Conservation (phyloP, 331 rosid species). For the Pyracantha coccinea region DNA sequence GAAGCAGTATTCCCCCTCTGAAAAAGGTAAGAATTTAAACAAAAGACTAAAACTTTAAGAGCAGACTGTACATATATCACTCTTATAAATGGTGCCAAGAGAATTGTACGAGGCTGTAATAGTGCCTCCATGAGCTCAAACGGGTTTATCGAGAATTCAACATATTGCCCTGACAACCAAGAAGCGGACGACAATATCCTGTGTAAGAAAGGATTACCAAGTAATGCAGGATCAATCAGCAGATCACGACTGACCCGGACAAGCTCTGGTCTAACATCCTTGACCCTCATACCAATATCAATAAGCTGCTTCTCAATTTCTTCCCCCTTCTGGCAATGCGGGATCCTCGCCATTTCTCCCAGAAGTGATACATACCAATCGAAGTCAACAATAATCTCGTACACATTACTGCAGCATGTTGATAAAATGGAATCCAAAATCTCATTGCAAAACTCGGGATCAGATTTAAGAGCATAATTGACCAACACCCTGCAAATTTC, state of each 20-base stretch:
- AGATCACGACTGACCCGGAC: conserved; percentile 66
- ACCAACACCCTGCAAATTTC: conserved; percentile 69
- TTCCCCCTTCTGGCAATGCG: conserved; percentile 69
- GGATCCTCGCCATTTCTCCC: conserved; percentile 81
- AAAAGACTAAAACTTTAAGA: conserved; percentile 61
- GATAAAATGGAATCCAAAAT: conserved; percentile 63
- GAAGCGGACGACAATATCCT: conserved; percentile 76
- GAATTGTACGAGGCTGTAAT: conserved; percentile 80
- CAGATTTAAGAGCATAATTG: conserved; percentile 72
- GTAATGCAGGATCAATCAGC: conserved; percentile 94
- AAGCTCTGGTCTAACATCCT: conserved; percentile 79
- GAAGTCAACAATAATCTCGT: conserved; percentile 72
- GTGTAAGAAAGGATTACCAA: conserved; percentile 66
- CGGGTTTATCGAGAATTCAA: conserved; percentile 51
- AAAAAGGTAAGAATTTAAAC: conserved; percentile 43
- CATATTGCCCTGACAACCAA: conserved; percentile 83
- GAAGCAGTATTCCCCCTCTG: conserved; percentile 28
- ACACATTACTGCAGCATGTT: conserved; percentile 53
- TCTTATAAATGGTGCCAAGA: conserved; percentile 61
- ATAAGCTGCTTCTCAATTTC: conserved; percentile 85
- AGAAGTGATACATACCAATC: conserved; percentile 87
- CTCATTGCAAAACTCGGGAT: conserved; percentile 70
- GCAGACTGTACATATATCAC: conserved; percentile 80
- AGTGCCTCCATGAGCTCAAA: conserved; percentile 83
- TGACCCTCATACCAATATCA: conserved; percentile 87